Base-by-base conservation (phyloP, 2,329 filamentous ascomycete species). In the Venturia pyrina region DNA sequence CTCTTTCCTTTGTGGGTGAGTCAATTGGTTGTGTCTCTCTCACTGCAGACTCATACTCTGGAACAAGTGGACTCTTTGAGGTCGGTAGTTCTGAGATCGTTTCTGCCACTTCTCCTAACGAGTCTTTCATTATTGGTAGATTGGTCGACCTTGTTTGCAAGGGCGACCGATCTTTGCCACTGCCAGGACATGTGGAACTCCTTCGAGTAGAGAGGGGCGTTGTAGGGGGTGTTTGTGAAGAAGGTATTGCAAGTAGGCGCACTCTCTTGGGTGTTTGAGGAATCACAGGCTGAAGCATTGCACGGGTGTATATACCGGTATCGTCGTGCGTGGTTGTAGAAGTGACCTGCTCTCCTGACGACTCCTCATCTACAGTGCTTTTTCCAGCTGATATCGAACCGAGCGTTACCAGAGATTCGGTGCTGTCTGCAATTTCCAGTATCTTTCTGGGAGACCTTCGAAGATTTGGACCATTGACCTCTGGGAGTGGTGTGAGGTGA, bases 161-260 rank as follows among this genome's bases (percentile, higher is more conserved):
- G 17, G 60, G 60, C 10, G 60, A 44, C 10, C 40, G 60, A 13
- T 43, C 40, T 44, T 43, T 48, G n/a, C 24, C 37, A 62, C 44
- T 62, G 17, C 44, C 60, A 19, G 32, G 24, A 48, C 48, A 32
- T 32, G 44, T 48, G 32, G n/a, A 24, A 37, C 43, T 64, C 24
- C n/a, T 19, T 28, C 53, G 62, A 15, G 48, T 64, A 15, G 62
- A 64, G 11, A 64, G 28, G 17, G 62, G 62, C 5, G 62, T 64
- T 24, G 32, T 40, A 15, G 62, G 48, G 11, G 62, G 62, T 32
- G 62, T 64, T 34, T 64, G 62, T 10, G 62, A 64, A 28, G 62
- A 64, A 37, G 62, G 62, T 44, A 64, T 37, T 53, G 11, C 44
- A n/a, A 48, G 41, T 34, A 24, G 6, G 28, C 34, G 46, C n/a